Evolutionary conservation across 306 rosid species (phyloP).

Genomic region (Hippophae gyantsensis): DNA sequence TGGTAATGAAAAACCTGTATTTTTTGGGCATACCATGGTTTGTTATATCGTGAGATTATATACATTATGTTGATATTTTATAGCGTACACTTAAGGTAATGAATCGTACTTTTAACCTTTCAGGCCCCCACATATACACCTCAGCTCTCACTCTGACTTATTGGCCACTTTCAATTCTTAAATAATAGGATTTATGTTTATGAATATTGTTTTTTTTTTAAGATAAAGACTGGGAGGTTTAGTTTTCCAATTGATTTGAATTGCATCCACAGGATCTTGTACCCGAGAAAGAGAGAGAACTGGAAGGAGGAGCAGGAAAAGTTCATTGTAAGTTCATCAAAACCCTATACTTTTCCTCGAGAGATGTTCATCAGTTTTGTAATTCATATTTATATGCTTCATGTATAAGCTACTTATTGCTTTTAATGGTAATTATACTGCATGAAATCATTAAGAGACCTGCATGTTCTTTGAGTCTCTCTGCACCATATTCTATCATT

Average conservation of each 20-base stretch:
- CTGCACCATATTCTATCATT: no score
- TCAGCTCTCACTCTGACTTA: no score
- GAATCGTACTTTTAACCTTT: no score
- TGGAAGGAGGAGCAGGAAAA: constrained; percentile 30
- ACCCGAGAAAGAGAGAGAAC: constrained; percentile 22
- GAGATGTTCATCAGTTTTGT: background rate
- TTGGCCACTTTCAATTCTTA: no score
- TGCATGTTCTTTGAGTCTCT: no score
- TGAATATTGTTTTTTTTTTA: background rate
- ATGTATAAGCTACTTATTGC: background rate
- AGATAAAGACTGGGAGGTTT: background rate
- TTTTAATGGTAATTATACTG: background rate
- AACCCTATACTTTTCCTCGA: background rate
- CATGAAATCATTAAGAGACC: no score
- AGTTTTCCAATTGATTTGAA: background rate
- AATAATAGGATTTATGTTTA: background rate
- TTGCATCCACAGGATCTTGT: constrained; percentile 34
- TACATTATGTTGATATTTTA: no score
- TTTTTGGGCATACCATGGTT: no score
- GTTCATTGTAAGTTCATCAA: constrained; percentile 32
- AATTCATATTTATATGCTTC: background rate
- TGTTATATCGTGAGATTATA: no score
- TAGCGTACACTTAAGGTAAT: no score
- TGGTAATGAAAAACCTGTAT: constrained; percentile 20
- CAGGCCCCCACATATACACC: no score